Conservation (phyloP, 805 yeast genomes). For the Blastobotrys peoriensis region DNA sequence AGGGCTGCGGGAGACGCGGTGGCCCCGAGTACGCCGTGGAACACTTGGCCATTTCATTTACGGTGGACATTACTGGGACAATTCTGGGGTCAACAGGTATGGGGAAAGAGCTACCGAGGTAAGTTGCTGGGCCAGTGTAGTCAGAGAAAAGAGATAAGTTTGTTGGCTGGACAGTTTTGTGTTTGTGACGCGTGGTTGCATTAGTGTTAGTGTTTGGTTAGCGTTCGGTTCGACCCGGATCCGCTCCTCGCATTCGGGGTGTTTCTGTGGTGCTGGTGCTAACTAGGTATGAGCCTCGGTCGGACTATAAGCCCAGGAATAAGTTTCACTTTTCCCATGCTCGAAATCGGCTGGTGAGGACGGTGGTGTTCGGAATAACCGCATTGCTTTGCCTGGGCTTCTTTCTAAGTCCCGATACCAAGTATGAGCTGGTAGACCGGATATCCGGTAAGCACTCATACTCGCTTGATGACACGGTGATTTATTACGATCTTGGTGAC, state of each 20-base stretch:
- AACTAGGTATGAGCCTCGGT: conserved; percentile 3
- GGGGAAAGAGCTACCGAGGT: not conserved
- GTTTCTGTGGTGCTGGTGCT: not conserved
- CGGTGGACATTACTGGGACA: not conserved
- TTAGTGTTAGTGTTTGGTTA: no score
- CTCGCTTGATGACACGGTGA: conserved; percentile 33
- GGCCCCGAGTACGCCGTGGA: no score
- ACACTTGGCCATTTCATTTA: not conserved
- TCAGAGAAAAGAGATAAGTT: not conserved
- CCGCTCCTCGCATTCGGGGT: no score
- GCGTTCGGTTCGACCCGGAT: no score
- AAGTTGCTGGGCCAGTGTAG: no score
- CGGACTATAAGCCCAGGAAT: not conserved
- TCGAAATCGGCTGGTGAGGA: not conserved
- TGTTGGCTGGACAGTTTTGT: not conserved
- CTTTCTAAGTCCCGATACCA: conserved; percentile 2
- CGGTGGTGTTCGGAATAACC: not conserved
- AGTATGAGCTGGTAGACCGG: conserved; percentile 1
- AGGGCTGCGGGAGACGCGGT: no score
- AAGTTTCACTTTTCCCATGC: not conserved
- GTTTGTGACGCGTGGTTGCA: not conserved
- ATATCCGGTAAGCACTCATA: conserved; percentile 6
- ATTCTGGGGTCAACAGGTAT: not conserved
- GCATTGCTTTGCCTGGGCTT: conserved; percentile 1
- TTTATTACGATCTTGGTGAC: conserved; percentile 63